A percentile compares a stretch with the other conserved stretches of the same genome.
phyloP scores from a whole-genome alignment of 1,284 basidiomycete genomes.

The Pyrrhoderma lamaoense region DNA sequence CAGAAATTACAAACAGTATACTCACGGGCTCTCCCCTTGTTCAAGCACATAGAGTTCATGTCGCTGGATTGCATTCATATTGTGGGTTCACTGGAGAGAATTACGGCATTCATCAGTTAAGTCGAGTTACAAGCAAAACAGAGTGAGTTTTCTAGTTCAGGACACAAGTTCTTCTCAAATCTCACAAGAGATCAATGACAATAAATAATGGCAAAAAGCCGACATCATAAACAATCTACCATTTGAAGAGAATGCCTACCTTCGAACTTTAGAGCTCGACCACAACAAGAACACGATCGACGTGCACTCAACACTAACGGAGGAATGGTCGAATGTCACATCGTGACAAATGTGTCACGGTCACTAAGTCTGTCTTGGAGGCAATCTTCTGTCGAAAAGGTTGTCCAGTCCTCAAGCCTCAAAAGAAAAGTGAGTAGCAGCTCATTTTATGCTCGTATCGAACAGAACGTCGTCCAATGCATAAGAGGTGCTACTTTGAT shows the following conservation, averaged over 20 bases:
- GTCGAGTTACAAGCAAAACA: background rate
- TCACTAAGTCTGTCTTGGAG: constrained; percentile 2
- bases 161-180: constrained; percentile 43
- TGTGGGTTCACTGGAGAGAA: no score
- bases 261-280: no score
- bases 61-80: constrained; percentile 90
- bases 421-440: constrained; percentile 29
- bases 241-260: no score
- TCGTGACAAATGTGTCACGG: background rate
- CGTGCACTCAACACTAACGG: constrained; percentile 9
- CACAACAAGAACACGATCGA: constrained; percentile 19
- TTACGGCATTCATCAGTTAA: background rate
- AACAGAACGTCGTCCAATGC: no score
- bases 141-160: constrained; percentile 26
- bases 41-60: constrained; percentile 89
- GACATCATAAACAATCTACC: constrained; percentile 45
- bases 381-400: background rate
- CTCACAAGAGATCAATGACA: constrained; percentile 48
- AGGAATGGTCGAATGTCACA: background rate
- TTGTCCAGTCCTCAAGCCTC: constrained; percentile 33
- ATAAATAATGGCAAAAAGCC: constrained; percentile 53
- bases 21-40: constrained; percentile 90
- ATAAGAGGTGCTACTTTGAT: no score
- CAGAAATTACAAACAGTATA: constrained; percentile 36
- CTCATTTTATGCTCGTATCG: no score